phyloP scores from a whole-genome alignment of 257 asterid species.

The Solanum raphanifolium region DNA sequence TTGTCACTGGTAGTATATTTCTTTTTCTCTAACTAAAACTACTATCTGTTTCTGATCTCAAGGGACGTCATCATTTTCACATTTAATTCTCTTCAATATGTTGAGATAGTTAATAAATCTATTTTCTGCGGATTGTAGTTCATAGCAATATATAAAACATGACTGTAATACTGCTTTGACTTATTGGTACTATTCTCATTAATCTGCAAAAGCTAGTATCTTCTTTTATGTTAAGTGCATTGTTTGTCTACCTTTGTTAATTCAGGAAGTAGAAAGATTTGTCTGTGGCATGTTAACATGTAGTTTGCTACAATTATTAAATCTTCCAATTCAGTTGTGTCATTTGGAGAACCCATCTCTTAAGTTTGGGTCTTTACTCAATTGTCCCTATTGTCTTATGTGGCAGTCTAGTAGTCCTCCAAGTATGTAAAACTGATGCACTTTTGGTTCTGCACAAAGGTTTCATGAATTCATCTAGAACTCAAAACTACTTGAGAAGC shows the following conservation, averaged over 20 bases:
- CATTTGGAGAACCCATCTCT: neutral
- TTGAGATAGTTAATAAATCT: neutral
- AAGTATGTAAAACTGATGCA: neutral
- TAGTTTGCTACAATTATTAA: neutral
- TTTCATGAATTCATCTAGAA: neutral
- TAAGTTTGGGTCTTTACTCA: neutral
- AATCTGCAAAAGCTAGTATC: neutral
- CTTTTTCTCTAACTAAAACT: neutral
- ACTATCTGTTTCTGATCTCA: neutral
- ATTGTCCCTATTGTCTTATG: neutral
- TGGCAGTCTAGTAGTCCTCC: neutral
- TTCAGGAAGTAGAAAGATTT: neutral
- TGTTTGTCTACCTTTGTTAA: neutral
- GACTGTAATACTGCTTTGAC: neutral
- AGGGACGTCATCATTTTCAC: neutral
- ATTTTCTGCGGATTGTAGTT: neutral
- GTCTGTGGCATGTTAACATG: neutral
- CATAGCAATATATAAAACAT: neutral
- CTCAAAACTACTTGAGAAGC: neutral
- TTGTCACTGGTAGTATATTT: neutral
- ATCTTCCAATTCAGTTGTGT: neutral
- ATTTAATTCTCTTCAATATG: neutral
- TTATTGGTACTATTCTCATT: neutral
- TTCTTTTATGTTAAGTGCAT: neutral
- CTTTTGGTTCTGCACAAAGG: neutral